Percentiles rank a stretch among this genome's conserved stretches.
Evolutionary conservation across 805 yeast genomes (phyloP).

Genomic region (Ogataea kodamae): DNA sequence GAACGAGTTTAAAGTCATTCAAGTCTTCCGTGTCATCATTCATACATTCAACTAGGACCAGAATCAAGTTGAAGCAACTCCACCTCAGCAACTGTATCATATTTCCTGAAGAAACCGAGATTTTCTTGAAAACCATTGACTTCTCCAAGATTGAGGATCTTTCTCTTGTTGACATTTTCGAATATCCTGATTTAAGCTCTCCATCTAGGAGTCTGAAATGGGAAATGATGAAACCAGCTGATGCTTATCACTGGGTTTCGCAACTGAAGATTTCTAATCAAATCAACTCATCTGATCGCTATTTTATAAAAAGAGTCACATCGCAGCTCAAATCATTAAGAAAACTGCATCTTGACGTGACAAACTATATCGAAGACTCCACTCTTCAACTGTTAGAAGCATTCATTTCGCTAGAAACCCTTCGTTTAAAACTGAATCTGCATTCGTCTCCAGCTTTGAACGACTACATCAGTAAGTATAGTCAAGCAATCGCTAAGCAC

Average conservation of each 20-base stretch:
- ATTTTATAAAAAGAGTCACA: conserved; percentile 13
- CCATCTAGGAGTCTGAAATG: conserved; percentile 2
- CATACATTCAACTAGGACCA: background rate
- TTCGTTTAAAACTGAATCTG: too few species aligned
- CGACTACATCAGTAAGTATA: too few species aligned
- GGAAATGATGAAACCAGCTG: conserved; percentile 15
- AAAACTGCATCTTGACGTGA: conserved; percentile 20
- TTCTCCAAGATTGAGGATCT: conserved; percentile 17
- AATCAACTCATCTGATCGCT: background rate
- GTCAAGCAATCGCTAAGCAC: too few species aligned
- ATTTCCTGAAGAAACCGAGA: conserved; percentile 12
- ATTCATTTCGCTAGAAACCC: conserved; percentile 13
- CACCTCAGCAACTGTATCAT: conserved; percentile 17
- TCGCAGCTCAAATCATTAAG: conserved; percentile 14
- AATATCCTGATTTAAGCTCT: conserved; percentile 7
- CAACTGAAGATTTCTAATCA: conserved; percentile 1
- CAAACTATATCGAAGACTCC: conserved; percentile 12
- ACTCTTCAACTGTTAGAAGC: conserved; percentile 9
- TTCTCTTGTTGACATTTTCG: conserved; percentile 20
- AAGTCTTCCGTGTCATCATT: conserved; percentile 2
- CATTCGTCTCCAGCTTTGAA: too few species aligned
- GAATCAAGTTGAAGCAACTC: conserved; percentile 15
- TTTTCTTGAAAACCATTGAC: conserved; percentile 14
- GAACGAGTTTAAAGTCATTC: conserved; percentile 5
- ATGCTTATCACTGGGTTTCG: conserved; percentile 13